A percentile compares a stretch with the other conserved stretches of the same genome.
Evolutionary conservation across 352 stramenopile species (phyloP).

Genomic region (Globisporangium cystogenes): DNA sequence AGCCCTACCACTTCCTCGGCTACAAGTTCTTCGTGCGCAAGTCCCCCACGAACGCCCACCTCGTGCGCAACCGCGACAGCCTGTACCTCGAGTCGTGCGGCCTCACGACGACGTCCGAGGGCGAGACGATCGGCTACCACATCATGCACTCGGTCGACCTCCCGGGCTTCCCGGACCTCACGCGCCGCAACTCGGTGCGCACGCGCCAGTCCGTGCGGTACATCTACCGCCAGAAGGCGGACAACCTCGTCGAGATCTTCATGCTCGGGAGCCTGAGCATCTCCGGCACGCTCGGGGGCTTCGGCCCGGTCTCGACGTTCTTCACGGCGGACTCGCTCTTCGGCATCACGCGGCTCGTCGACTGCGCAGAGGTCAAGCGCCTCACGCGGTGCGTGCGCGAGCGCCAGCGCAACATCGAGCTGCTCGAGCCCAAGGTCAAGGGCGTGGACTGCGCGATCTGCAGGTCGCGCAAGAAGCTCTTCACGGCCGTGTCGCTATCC

Average conservation of each 20-base stretch:
- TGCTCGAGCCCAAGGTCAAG: conserved; percentile 14
- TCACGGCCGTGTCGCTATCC: conserved; percentile 20
- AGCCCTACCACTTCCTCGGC: conserved; percentile 55
- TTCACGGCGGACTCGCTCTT: conserved; percentile 40
- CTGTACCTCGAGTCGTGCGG: conserved; percentile 56
- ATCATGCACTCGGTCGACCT: conserved; percentile 69
- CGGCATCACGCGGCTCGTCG: conserved; percentile 34
- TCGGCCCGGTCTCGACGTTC: conserved; percentile 32
- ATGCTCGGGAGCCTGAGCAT: conserved; percentile 53
- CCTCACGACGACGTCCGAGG: conserved; percentile 27
- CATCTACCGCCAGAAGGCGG: conserved; percentile 49
- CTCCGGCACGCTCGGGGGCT: conserved; percentile 23
- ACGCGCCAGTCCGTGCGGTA: conserved; percentile 44
- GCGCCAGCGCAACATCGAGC: conserved; percentile 27
- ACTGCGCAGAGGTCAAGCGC: conserved; percentile 45
- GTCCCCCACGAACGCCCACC: conserved; percentile 28
- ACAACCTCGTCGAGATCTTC: conserved; percentile 51
- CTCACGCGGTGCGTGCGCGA: conserved; percentile 46
- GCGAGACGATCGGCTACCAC: conserved; percentile 56
- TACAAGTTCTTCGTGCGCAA: conserved; percentile 67
- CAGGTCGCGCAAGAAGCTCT: conserved; percentile 26
- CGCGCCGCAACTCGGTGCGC: conserved; percentile 44
- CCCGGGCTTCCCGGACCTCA: conserved; percentile 43
- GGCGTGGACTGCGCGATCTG: conserved; percentile 28
- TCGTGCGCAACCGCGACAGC: conserved; percentile 52